These are phyloP conservation scores for Prunus armeniaca DNA, from an alignment of 306 rosid species.

Conservation along the genomic window DNA sequence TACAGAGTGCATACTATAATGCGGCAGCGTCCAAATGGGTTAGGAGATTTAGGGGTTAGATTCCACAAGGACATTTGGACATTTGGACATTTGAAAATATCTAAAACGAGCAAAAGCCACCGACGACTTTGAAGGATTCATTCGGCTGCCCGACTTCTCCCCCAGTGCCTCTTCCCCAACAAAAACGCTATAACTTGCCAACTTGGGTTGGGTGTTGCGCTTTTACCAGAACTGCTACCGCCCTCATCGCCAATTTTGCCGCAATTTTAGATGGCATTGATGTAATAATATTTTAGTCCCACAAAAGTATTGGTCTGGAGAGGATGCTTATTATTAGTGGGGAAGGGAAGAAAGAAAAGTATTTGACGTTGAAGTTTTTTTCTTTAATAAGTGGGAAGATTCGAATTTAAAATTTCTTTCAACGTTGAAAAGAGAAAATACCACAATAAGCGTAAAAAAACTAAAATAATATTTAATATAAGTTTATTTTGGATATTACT, in stretches of 20 bases:
- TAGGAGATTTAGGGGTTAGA: not conserved
- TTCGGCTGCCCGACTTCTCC: constrained; percentile 2
- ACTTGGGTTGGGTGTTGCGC: not conserved
- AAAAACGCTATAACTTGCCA: no score
- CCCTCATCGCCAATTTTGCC: not conserved
- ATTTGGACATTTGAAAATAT: not conserved
- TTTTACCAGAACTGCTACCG: not conserved
- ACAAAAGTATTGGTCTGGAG: no score
- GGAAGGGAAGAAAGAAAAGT: no score
- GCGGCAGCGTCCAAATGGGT: not conserved
- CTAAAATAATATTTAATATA: no score
- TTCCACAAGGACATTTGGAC: not conserved
- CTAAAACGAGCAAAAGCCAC: not conserved
- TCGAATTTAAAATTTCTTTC: no score
- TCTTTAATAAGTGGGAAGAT: no score
- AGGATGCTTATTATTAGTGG: no score
- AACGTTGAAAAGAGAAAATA: no score
- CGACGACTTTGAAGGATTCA: constrained; percentile 20
- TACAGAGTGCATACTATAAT: not conserved
- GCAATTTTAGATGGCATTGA: not conserved
- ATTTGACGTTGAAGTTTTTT: no score
- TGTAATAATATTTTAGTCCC: no score
- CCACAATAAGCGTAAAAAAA: no score
- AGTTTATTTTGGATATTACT: no score
- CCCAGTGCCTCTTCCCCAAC: not conserved